Base-by-base conservation (phyloP, 1,284 basidiomycete genomes). In the Porogramme epimiltina region DNA sequence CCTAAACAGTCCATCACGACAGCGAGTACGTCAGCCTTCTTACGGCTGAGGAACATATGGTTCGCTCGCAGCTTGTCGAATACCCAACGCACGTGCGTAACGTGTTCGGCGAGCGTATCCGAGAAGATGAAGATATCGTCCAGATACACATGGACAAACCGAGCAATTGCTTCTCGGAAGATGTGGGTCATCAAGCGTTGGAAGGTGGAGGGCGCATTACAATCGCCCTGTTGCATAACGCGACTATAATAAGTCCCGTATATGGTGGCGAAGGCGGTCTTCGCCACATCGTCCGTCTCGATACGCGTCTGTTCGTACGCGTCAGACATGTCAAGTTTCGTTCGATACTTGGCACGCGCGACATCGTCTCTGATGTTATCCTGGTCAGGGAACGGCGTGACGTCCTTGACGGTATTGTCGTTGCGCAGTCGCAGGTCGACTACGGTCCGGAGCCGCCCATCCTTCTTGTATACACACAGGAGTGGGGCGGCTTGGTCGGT, bases 81-180 rank as follows among this genome's bases (percentile, higher is more conserved):
- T 3, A 72, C 58, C 0, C 62, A 44, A 2, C 43, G 9, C 2
- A 73, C 50, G 31, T 72, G 65, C 2, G 55, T 24, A 33, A 66
- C 51, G 39, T 74, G 69, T 1, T 72, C 67, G n/a, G 64, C 31
- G 13, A 64, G 48, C 0, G 56, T 55, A 13, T 62, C 46, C 1
- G 65, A 67, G 49, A 58, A 72, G 3, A 73, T 52, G 18, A 71
- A 64, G 5, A 73, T 66, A 37, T 74, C 67, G 45, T 74, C 69
- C 10, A 73, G 55, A 42, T 72, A 73, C 0, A 65, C 58, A 23
- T 70, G 59, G 0, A 73, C 48, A 31, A 66, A 70, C 0, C 43
- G 36, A 0, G 67, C 61, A 1, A 74, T 65, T 19, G 54, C 50
- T 2, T 65, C 58, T 0, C 58, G 28, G 37, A 75, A 70, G 3